Conservation (phyloP, 805 yeast species). For the Ogataea henricii region DNA sequence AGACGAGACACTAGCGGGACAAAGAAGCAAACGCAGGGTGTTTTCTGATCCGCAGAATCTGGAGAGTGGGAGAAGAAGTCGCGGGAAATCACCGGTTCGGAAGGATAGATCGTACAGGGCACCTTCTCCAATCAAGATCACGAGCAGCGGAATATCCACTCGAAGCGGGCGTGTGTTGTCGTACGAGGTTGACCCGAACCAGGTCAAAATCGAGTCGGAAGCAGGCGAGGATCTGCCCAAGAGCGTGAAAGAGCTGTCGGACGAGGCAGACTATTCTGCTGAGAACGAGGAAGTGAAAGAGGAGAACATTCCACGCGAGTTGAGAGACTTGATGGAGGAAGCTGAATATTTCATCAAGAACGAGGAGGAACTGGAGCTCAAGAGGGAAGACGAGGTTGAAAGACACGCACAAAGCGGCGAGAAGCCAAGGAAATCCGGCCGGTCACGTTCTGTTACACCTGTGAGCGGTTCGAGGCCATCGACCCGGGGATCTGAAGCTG, state of each 20-base stretch:
- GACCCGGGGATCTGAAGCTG: neutral
- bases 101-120: constrained; percentile 28
- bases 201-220: constrained; percentile 12
- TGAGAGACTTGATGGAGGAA: constrained; percentile 29
- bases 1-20: constrained; percentile 4
- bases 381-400: constrained; percentile 5
- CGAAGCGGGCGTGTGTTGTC: constrained; percentile 34
- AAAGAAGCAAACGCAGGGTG: constrained; percentile 10
- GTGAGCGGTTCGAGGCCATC: neutral
- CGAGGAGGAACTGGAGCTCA: constrained; percentile 8
- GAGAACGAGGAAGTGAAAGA: constrained; percentile 23
- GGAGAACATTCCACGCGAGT: constrained; percentile 23
- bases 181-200: constrained; percentile 28
- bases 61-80: constrained; percentile 16
- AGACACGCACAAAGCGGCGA: neutral
- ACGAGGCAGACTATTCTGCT: constrained; percentile 33
- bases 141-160: constrained; percentile 30
- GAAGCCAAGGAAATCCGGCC: neutral
- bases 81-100: constrained; percentile 32
- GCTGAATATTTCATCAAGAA: constrained; percentile 28
- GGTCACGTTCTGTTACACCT: constrained; percentile 4
- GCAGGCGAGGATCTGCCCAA: constrained; percentile 22
- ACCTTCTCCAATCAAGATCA: constrained; percentile 23
- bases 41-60: constrained; percentile 10
- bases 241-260: constrained; percentile 25